Evolutionary conservation across 306 rosid species (phyloP), one percentile per base, ranked within the genome.

Genomic region (Citrullus colocynthis): DNA sequence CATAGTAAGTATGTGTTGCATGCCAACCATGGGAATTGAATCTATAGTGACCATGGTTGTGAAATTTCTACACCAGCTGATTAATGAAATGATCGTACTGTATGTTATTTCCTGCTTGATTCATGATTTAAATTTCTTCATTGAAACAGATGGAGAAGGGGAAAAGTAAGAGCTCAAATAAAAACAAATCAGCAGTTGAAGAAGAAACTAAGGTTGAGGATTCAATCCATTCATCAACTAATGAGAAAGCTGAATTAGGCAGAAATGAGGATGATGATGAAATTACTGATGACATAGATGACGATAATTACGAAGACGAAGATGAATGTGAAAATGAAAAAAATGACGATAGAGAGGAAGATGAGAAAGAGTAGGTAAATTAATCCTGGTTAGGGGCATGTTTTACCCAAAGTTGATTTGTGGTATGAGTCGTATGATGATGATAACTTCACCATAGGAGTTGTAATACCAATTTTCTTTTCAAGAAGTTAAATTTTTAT

Each of bases 71-170:
- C 28, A 69, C 7, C 56, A 18, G 34, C 75, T 44, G 18, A 32
- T 21, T 44, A 21, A 69, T 44, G 56, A 69, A 69, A 20, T 69
- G 75, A 1, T 52, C 37, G 20, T 32, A 32, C 3, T 32, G 36
- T 32, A 32, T 21, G 7, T 20, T 4, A 11, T 28, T 66, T 78
- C n/a, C 15, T 74, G 51, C 12, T 7, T 10, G 66, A 39, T 75
- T 36, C 17, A 36, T 54, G 32, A 79, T 30, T 32, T 32, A 32
- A 18, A 56, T 20, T 49, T 8, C 75, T 51, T 36, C 3, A 11
- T 48, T 54, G 61, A 24, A 63, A 80, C 87, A 92, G 97, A 86
- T 95, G 97, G 85, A 90, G 85, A 90, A 85, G 83, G 90, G 74
- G 2, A 90, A 86, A 60, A 14, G 90, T 17, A 85, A 84, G 49